Percentiles rank a stretch among this genome's conserved stretches.
phyloP scores from a whole-genome alignment of 2,329 filamentous ascomycete genomes.

The Colletotrichum sp. region DNA sequence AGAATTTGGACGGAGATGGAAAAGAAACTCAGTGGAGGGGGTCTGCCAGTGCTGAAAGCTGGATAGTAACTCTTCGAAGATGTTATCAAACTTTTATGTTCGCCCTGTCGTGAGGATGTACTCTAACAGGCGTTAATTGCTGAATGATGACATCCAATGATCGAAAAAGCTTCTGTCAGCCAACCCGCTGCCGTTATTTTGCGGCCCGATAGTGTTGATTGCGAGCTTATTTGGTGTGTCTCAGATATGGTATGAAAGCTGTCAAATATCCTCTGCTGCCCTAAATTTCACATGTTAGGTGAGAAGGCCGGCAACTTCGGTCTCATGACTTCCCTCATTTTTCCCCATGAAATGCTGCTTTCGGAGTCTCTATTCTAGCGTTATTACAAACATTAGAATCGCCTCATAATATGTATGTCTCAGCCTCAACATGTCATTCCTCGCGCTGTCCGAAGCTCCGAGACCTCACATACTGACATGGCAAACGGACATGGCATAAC shows the following conservation, averaged over 20 bases:
- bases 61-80: accelerated
- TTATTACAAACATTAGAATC: background rate
- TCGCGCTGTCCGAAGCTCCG: background rate
- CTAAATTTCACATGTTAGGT: too few species aligned
- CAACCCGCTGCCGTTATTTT: background rate
- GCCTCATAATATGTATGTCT: background rate
- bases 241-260: background rate
- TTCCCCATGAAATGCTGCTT: background rate
- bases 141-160: background rate
- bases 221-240: background rate
- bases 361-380: accelerated
- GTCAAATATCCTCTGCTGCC: too few species aligned
- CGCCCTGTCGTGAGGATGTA: background rate
- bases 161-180: background rate
- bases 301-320: background rate
- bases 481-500: too few species aligned
- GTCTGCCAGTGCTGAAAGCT: background rate
- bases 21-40: background rate
- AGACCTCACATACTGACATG: background rate
- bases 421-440: background rate
- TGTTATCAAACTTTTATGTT: accelerated
- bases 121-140: background rate
- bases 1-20: accelerated
- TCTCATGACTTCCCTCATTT: background rate
- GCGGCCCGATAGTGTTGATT: background rate